These are phyloP conservation scores for Petunia axillaris DNA, from an alignment of 257 asterid genomes.

Conservation along the genomic window DNA sequence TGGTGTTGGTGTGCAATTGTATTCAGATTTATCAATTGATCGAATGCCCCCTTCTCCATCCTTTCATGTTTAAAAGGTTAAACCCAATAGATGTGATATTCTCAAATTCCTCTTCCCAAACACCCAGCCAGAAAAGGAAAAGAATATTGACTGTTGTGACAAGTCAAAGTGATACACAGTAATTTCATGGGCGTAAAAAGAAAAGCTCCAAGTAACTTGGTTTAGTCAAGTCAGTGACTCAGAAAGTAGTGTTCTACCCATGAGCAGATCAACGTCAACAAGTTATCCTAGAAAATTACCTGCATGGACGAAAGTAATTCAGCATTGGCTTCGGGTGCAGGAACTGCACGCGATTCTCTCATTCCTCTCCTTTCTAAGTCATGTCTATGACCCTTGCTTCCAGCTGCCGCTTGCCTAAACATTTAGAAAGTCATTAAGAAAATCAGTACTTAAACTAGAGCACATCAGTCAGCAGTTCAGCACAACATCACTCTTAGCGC, in stretches of 20 bases:
- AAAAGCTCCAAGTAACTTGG: not conserved
- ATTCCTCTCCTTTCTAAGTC: constrained; percentile 60
- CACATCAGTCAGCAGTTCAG: not conserved
- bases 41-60: not conserved
- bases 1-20: not conserved
- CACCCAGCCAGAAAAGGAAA: not conserved
- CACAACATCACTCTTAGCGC: not conserved
- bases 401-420: constrained; percentile 72
- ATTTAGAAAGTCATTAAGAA: constrained; percentile 30
- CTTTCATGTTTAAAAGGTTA: not conserved
- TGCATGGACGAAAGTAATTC: constrained; percentile 74
- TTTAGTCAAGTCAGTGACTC: not conserved
- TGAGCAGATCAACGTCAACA: constrained; percentile 12
- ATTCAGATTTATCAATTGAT: not conserved
- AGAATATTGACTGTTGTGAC: not conserved
- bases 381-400: constrained; percentile 59
- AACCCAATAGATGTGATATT: not conserved
- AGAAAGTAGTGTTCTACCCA: not conserved
- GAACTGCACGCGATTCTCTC: constrained; percentile 72
- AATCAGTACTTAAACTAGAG: not conserved
- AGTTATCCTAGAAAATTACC: constrained; percentile 34
- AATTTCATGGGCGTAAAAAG: not conserved
- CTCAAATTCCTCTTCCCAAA: not conserved
- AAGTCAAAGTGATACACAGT: not conserved
- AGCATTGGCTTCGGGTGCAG: constrained; percentile 87